These are phyloP conservation scores for Yamadazyma conglobata DNA, from an alignment of 1,139 yeast genomes.

Conservation along the genomic window DNA sequence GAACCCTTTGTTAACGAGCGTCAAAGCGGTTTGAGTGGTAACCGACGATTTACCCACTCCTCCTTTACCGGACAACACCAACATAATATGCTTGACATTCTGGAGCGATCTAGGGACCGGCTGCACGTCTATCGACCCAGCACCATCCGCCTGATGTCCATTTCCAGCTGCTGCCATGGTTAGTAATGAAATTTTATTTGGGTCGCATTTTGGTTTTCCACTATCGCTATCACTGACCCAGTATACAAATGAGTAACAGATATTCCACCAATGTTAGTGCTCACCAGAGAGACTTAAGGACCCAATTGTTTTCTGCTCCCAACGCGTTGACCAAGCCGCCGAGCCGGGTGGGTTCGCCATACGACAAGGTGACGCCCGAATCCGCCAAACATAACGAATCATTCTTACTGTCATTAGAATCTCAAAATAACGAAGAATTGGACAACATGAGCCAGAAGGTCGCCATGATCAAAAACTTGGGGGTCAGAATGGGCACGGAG, in stretches of 20 bases:
- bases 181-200: conserved; percentile 3
- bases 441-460: conserved; percentile 70
- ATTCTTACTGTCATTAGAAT: conserved; percentile 67
- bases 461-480: conserved; percentile 64
- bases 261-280: conserved; percentile 37
- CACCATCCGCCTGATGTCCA: too few species aligned
- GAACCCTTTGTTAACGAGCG: conserved; percentile 65
- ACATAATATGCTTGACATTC: conserved; percentile 63
- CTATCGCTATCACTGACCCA: not conserved
- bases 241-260: conserved; percentile 31
- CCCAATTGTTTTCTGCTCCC: conserved; percentile 40
- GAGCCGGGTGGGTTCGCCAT: conserved; percentile 47
- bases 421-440: conserved; percentile 79
- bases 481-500: conserved; percentile 78
- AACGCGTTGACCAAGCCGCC: conserved; percentile 27
- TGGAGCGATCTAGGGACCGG: conserved; percentile 50
- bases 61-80: conserved; percentile 47
- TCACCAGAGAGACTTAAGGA: conserved; percentile 45
- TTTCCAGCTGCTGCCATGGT: conserved; percentile 1
- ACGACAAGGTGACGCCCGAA: conserved; percentile 35
- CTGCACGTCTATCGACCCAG: conserved; percentile 16
- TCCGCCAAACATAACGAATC: conserved; percentile 51
- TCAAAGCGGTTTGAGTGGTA: conserved; percentile 86
- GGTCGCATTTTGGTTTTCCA: too few species aligned
- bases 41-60: conserved; percentile 93